Base-by-base conservation (phyloP, 225 moss, liverwort and hornwort species). In the Asterella californica region DNA sequence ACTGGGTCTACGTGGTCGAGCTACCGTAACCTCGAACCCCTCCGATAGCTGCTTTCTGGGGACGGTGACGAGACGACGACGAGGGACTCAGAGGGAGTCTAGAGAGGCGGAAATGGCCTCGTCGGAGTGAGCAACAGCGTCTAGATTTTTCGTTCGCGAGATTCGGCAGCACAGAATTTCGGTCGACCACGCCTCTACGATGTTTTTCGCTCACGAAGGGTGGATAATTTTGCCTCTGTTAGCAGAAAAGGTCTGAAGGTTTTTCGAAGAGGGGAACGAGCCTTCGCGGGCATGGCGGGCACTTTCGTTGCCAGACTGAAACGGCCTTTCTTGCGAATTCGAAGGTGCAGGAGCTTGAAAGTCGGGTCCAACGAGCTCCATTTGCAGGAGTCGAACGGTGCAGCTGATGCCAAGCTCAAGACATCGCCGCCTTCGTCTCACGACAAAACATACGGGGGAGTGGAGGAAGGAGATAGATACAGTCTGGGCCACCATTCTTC, bases 281-380 rank as follows among this genome's bases (percentile, higher is more conserved):
- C 15, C 10, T 12, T 29, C 45, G 32, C 32, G 74, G 60, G 11
- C 76, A 78, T 78, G 78, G 78, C 78, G 65, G 78, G 78, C 29
- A 65, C 63, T 63, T 78, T 78, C 64, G 78, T 78, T 47, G 24
- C 78, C 64, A 78, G 66, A 50, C 33, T 78, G 29, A 78, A 78
- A 30, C 45, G 78, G 15, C 78, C 78, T 47, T 78, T 78, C 27
- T 47, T 78, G 46, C 63, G 78, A 64, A 78, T 64, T 32, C 78
- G 64, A 18, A 60, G 78, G 30, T 65, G 78, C 14, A 64, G 78
- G 27, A 78, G 64, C 65, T 63, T 78, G 78, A 78, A 78, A 50
- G 78, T 78, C 29, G 78, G 78, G 78, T 78, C 78, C 24, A 78
- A 78, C 38, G 78, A 78, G 78, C 38, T 64, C 19, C 78, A 78